These are phyloP conservation scores for Alternaria hordeiaustralica DNA, from an alignment of 2,329 filamentous ascomycete species.

Conservation along the genomic window DNA sequence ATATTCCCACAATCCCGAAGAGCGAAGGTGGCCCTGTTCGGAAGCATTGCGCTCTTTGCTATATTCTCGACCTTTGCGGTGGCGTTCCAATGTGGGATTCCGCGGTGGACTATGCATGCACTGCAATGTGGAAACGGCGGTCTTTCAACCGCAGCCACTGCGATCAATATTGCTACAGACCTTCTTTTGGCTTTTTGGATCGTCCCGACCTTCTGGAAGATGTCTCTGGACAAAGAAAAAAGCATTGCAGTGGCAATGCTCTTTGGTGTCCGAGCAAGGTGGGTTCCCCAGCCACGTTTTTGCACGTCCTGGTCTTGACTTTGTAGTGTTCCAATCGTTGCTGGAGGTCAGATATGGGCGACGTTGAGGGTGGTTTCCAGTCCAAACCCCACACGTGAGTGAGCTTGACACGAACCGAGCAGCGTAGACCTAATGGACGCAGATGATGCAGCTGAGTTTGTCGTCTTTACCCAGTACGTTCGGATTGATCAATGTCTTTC, in stretches of 20 bases:
- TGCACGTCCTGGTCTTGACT: background rate
- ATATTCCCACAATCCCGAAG: slow-evolving; percentile 22
- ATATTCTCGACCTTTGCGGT: slow-evolving; percentile 19
- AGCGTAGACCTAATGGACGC: slow-evolving; percentile 6
- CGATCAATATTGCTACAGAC: slow-evolving; percentile 30
- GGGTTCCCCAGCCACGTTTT: background rate
- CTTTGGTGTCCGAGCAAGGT: slow-evolving; percentile 25
- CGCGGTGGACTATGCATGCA: slow-evolving; percentile 11
- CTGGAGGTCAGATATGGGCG: slow-evolving; percentile 24
- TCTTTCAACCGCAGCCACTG: slow-evolving; percentile 23
- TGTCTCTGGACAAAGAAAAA: slow-evolving; percentile 24
- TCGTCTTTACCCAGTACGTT: slow-evolving; percentile 24
- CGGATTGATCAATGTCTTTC: background rate
- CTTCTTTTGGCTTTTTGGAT: slow-evolving; percentile 33
- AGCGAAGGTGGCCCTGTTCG: slow-evolving; percentile 15
- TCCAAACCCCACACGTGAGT: slow-evolving; percentile 20
- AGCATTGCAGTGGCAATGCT: slow-evolving; percentile 13
- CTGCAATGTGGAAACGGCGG: slow-evolving; percentile 19
- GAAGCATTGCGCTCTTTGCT: slow-evolving; percentile 17
- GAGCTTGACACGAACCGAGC: background rate
- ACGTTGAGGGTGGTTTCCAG: slow-evolving; percentile 5
- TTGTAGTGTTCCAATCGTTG: slow-evolving; percentile 15
- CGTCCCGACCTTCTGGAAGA: slow-evolving; percentile 25
- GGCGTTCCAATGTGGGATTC: slow-evolving; percentile 26
- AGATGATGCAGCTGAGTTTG: slow-evolving; percentile 20